phyloP scores from a whole-genome alignment of 2,329 filamentous ascomycete species.

The Botrytis galanthina region DNA sequence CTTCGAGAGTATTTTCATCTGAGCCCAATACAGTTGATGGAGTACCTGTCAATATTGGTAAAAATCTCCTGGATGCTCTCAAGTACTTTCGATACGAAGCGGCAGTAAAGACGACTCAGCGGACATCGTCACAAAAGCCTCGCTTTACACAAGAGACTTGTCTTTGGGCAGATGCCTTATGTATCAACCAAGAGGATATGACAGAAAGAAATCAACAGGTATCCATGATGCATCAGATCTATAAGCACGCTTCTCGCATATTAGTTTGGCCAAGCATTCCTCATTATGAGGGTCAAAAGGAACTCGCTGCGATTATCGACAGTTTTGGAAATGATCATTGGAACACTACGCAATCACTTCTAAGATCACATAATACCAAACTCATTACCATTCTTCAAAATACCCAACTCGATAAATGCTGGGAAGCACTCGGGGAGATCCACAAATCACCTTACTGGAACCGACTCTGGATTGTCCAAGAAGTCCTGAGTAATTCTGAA shows the following conservation, averaged over 20 bases:
- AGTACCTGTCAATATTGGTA: neutral
- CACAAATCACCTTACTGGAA: neutral
- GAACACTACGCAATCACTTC: neutral
- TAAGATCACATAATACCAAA: neutral
- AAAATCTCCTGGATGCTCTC: neutral
- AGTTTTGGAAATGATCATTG: neutral
- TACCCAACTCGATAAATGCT: neutral
- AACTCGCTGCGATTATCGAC: neutral
- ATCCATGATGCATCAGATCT: neutral
- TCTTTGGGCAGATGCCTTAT: neutral
- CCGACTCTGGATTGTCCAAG: neutral
- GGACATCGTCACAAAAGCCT: neutral
- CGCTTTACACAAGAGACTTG: neutral
- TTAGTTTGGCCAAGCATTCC: neutral
- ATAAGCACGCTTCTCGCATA: neutral
- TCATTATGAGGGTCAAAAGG: neutral
- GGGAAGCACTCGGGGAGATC: neutral
- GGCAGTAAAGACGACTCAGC: neutral
- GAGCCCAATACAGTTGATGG: neutral
- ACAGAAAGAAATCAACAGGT: neutral
- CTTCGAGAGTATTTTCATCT: too few species aligned
- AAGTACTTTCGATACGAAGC: neutral
- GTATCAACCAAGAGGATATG: neutral
- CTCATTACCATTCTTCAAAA: neutral
- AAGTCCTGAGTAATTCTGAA: neutral